These are phyloP conservation scores for Neostapfia colusana DNA, from an alignment of 176 grass and related monocot species.

Conservation along the genomic window DNA sequence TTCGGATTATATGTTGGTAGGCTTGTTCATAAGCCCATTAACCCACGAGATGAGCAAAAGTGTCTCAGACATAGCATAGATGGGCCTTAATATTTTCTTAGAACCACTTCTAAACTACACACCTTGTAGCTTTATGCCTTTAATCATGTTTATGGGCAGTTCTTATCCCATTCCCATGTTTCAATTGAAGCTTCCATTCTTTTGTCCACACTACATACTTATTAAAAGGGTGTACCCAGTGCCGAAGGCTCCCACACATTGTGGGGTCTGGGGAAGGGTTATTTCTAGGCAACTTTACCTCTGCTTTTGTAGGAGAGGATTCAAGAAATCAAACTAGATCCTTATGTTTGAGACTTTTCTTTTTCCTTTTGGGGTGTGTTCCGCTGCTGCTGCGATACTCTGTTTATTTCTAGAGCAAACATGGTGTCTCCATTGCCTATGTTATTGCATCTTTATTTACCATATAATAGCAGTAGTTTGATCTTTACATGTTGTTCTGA, in stretches of 20 bases:
- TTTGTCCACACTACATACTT: conserved; percentile 5
- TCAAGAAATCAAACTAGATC: background rate
- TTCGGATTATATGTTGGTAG: conserved; percentile 21
- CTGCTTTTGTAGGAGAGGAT: background rate
- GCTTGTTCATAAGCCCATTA: conserved; percentile 7
- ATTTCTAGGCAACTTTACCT: too few relatives aligned
- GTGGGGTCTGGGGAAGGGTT: too few relatives aligned
- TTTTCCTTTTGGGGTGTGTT: background rate
- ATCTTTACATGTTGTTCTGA: conserved; percentile 22
- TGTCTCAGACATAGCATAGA: background rate
- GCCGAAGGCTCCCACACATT: too few relatives aligned
- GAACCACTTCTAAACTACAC: background rate
- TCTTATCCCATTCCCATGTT: conserved; percentile 11
- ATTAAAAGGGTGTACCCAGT: too few relatives aligned
- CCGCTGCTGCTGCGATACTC: conserved; percentile 1
- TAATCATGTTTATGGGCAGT: conserved; percentile 12
- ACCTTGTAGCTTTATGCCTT: conserved; percentile 7
- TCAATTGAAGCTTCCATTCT: conserved; percentile 25
- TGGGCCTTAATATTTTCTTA: background rate
- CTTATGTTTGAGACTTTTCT: background rate
- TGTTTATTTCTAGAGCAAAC: background rate
- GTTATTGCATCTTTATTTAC: conserved; percentile 5
- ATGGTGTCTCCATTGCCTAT: background rate
- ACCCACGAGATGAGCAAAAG: conserved; percentile 4
- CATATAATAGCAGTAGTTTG: background rate